Percentiles rank a stretch among this genome's conserved stretches.
These are phyloP conservation scores for Bipolaris bicolor DNA, from an alignment of 2,329 filamentous ascomycete genomes.

Conservation along the genomic window DNA sequence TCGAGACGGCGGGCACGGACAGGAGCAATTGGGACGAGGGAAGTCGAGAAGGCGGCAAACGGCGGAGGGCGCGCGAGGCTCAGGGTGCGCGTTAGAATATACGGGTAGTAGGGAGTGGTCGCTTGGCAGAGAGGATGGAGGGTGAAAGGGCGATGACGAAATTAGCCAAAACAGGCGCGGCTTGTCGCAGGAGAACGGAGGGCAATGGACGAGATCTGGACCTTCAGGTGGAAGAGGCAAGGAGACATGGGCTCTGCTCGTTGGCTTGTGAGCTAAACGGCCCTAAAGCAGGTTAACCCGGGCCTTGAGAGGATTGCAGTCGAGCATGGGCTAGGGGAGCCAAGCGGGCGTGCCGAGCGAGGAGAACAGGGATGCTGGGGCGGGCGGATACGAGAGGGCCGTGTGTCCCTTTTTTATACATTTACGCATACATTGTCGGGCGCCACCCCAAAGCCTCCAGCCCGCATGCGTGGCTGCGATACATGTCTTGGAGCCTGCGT, in stretches of 20 bases:
- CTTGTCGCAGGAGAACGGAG: constrained; percentile 24
- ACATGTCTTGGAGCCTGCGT: too few species aligned
- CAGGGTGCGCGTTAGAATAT: constrained; percentile 12
- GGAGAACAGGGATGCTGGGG: constrained; percentile 8
- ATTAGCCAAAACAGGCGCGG: constrained; percentile 28
- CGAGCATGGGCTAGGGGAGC: constrained; percentile 19
- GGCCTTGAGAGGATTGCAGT: constrained; percentile 33
- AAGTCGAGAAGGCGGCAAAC: constrained; percentile 3
- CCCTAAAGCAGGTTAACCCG: constrained; percentile 37
- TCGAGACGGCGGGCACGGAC: constrained; percentile 1
- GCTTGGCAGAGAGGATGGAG: constrained; percentile 24
- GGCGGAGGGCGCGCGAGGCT: constrained; percentile 26
- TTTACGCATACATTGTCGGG: neutral
- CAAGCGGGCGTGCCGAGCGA: constrained; percentile 26
- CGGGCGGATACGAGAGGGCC: neutral
- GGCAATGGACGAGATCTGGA: constrained; percentile 31
- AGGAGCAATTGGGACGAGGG: constrained; percentile 4
- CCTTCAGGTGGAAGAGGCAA: constrained; percentile 33
- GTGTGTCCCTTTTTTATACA: constrained; percentile 4
- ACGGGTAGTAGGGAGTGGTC: constrained; percentile 7
- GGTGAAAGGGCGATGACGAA: constrained; percentile 30
- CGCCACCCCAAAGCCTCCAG: neutral
- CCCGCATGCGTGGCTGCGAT: neutral
- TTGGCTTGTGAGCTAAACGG: constrained; percentile 35
- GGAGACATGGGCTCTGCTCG: constrained; percentile 31